phyloP scores from a whole-genome alignment of 768 basidiomycete genomes.

The Porphyrellus cyaneotinctus region DNA sequence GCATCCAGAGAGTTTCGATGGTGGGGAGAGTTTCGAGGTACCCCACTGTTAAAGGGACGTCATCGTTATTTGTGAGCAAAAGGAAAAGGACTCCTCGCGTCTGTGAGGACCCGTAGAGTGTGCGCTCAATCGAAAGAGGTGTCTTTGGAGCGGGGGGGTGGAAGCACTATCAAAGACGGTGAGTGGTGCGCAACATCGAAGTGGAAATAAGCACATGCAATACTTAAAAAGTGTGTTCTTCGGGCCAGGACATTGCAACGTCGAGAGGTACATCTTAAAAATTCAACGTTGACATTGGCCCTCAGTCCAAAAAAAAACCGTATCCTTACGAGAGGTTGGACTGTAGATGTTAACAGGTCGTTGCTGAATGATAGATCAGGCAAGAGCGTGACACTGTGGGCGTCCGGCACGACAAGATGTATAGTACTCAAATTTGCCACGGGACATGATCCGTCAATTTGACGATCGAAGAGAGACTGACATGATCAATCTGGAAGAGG shows the following conservation, averaged over 20 bases:
- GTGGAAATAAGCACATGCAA: constrained; percentile 38
- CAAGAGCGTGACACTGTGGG: constrained; percentile 40
- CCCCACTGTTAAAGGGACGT: constrained; percentile 41
- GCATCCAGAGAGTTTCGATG: constrained; percentile 84
- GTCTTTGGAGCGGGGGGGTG: constrained; percentile 39
- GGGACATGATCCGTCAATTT: constrained; percentile 62
- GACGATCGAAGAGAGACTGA: constrained; percentile 59
- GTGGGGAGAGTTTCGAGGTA: constrained; percentile 95
- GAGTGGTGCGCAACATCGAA: not conserved
- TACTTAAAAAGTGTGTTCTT: constrained; percentile 50
- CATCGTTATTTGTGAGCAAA: constrained; percentile 52
- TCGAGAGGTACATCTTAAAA: constrained; percentile 42
- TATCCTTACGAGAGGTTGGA: constrained; percentile 39
- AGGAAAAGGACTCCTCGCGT: constrained; percentile 70
- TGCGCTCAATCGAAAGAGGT: constrained; percentile 60
- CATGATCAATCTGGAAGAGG: constrained; percentile 66
- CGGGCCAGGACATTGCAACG: constrained; percentile 53
- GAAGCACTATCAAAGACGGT: constrained; percentile 31
- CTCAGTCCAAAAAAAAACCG: not conserved
- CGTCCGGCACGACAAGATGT: constrained; percentile 43
- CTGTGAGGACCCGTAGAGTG: constrained; percentile 70
- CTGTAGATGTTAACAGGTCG: constrained; percentile 44
- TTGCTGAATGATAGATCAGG: constrained; percentile 47
- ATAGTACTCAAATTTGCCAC: constrained; percentile 61
- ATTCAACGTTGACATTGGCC: not conserved